Evolutionary conservation across 805 yeast genomes (phyloP).

Genomic region (Myxozyma geophila): DNA sequence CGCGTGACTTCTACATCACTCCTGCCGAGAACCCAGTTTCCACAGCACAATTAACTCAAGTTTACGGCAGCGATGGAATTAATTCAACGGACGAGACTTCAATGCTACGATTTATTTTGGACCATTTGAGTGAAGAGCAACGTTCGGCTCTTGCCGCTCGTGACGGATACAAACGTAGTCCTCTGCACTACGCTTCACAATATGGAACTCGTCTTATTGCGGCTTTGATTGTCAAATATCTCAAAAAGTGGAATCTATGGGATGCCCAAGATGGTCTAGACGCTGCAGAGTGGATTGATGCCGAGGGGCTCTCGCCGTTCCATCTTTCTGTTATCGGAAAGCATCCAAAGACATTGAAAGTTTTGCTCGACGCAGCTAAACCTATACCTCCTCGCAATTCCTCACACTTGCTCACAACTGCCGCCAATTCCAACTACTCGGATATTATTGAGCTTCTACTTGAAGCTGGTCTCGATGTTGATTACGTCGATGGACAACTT

Average conservation of each 20-base stretch:
- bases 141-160: constrained; percentile 62
- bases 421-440: constrained; percentile 67
- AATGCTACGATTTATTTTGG: constrained; percentile 64
- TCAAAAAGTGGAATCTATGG: constrained; percentile 59
- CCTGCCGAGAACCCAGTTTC: constrained; percentile 62
- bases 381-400: constrained; percentile 54
- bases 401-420: constrained; percentile 70
- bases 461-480: constrained; percentile 62
- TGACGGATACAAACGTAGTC: constrained; percentile 80
- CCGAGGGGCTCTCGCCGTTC: constrained; percentile 78
- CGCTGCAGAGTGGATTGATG: constrained; percentile 52
- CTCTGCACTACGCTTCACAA: constrained; percentile 87
- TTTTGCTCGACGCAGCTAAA: constrained; percentile 54
- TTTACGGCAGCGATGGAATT: constrained; percentile 67
- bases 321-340: constrained; percentile 82
- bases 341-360: constrained; percentile 75
- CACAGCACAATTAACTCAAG: constrained; percentile 54
- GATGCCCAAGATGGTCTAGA: constrained; percentile 35
- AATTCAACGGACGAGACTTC: constrained; percentile 61
- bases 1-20: constrained; percentile 39
- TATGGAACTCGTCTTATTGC: constrained; percentile 76
- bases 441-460: constrained; percentile 61
- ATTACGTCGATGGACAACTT: constrained; percentile 61
- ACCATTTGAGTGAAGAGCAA: constrained; percentile 58
- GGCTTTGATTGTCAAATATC: constrained; percentile 57